Conservation (phyloP, 2,329 filamentous ascomycete genomes). For the Hypomyces perniciosus region DNA sequence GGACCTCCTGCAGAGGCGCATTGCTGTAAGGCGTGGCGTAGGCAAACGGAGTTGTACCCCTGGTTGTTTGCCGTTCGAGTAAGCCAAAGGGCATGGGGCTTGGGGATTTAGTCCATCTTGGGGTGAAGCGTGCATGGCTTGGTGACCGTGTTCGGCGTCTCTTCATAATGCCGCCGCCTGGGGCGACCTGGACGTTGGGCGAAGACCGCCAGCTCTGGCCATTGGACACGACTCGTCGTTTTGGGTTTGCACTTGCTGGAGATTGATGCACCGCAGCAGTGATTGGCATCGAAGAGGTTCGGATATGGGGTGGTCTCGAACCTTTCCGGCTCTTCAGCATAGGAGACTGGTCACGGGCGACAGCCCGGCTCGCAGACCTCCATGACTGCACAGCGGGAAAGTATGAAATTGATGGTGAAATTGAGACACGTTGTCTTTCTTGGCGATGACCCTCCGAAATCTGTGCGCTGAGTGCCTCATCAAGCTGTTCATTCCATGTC, state of each 20-base stretch:
- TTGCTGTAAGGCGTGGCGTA: conserved; percentile 72
- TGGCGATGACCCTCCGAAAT: conserved; percentile 38
- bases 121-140: conserved; percentile 46
- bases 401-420: conserved; percentile 34
- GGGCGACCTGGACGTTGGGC: conserved; percentile 21
- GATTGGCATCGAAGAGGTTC: conserved; percentile 49
- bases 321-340: conserved; percentile 32
- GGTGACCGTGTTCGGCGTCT: conserved; percentile 55
- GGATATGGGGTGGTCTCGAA: conserved; percentile 42
- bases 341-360: conserved; percentile 36
- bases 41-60: conserved; percentile 53
- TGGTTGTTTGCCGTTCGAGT: conserved; percentile 24
- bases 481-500: conserved; percentile 59
- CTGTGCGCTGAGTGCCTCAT: conserved; percentile 46
- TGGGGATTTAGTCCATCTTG: conserved; percentile 47
- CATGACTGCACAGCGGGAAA: conserved; percentile 20
- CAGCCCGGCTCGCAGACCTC: conserved; percentile 26
- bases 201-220: conserved; percentile 29
- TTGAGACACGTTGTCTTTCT: conserved; percentile 35
- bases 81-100: conserved; percentile 35
- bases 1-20: conserved; percentile 41
- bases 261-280: conserved; percentile 32
- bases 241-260: conserved; percentile 28
- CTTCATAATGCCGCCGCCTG: conserved; percentile 34
- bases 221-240: conserved; percentile 42